Conservation (phyloP, 148 eudicot species). For the Rhododendron simsii region DNA sequence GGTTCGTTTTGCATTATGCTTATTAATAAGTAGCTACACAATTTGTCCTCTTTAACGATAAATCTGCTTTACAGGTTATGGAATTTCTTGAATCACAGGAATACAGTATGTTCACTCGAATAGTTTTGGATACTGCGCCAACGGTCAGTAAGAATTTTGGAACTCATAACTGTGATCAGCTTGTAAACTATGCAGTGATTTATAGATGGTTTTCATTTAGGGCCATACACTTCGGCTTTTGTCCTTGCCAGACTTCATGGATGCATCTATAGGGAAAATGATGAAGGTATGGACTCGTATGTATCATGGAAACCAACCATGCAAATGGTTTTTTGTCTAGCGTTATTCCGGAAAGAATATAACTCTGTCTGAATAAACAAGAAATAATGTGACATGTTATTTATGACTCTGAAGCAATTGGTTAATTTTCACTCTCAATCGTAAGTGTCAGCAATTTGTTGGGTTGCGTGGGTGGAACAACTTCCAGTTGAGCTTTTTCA, state of each 20-base stretch:
- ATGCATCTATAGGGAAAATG: constrained; percentile 86
- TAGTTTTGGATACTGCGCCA: constrained; percentile 84
- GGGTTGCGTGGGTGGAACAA: neutral
- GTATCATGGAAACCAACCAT: neutral
- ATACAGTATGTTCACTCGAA: constrained; percentile 77
- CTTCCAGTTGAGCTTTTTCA: neutral
- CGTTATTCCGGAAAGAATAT: neutral
- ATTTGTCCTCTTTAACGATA: constrained; percentile 1
- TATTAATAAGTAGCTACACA: neutral
- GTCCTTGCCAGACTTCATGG: constrained; percentile 88
- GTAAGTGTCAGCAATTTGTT: neutral
- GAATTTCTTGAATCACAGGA: constrained; percentile 80
- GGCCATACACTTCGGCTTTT: constrained; percentile 83
- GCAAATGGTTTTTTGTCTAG: neutral
- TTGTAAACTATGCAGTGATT: neutral
- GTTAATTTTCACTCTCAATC: neutral
- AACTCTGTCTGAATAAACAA: neutral
- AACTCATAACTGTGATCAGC: neutral
- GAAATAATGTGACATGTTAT: neutral
- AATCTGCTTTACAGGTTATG: constrained; percentile 49
- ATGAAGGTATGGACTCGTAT: constrained; percentile 41
- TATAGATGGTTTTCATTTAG: constrained; percentile 28
- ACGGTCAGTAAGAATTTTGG: constrained; percentile 44
- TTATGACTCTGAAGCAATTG: neutral
- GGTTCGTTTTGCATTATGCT: neutral